These are phyloP conservation scores for Rhazya stricta DNA, from an alignment of 257 asterid species.

Conservation along the genomic window DNA sequence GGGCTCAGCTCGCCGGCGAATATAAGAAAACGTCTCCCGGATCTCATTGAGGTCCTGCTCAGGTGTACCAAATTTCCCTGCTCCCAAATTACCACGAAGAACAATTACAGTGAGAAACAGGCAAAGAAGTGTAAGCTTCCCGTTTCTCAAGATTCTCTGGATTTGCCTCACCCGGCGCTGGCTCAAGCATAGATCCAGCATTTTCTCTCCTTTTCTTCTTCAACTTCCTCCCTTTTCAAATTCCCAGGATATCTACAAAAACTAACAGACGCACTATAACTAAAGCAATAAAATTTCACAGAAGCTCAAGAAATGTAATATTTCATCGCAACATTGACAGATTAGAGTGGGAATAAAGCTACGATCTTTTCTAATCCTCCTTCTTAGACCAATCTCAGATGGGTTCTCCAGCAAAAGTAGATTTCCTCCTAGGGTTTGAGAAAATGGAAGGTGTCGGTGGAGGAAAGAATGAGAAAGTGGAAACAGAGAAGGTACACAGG, in stretches of 20 bases:
- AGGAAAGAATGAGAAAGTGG: not conserved
- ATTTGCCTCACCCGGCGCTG: slow-evolving; percentile 55
- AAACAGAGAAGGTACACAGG: not conserved
- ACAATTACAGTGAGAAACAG: slow-evolving; percentile 66
- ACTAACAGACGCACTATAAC: not conserved
- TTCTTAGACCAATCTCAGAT: not conserved
- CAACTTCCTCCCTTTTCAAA: slow-evolving; percentile 2
- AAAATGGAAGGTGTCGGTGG: slow-evolving; percentile 26
- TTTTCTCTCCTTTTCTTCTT: slow-evolving; percentile 18
- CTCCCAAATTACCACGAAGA: slow-evolving; percentile 67
- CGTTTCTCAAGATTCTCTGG: slow-evolving; percentile 50
- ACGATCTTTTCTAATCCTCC: not conserved
- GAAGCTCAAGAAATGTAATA: not conserved
- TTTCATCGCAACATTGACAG: not conserved
- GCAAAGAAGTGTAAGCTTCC: slow-evolving; percentile 70
- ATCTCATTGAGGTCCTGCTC: slow-evolving; percentile 77
- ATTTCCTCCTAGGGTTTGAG: not conserved
- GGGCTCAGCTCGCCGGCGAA: slow-evolving; percentile 62
- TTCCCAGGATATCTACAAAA: not conserved
- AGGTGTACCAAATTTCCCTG: slow-evolving; percentile 87
- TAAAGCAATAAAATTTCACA: not conserved
- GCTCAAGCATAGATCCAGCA: slow-evolving; percentile 60
- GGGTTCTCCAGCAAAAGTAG: not conserved
- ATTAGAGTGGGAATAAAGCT: not conserved
- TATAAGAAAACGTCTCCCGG: slow-evolving; percentile 68